Conservation (phyloP, 306 rosid species). For the Vachellia collinsii region DNA sequence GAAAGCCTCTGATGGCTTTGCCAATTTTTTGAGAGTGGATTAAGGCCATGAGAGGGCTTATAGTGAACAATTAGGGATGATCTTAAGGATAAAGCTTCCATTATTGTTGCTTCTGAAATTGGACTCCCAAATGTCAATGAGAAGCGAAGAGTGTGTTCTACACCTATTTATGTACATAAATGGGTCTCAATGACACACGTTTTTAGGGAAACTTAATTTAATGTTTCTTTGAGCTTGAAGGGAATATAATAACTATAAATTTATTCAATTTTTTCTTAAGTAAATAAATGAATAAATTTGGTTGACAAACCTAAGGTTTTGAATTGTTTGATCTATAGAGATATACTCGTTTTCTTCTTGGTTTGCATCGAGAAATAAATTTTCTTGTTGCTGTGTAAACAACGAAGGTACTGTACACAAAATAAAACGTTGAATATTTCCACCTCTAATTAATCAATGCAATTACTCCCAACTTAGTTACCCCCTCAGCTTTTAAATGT, state of each 20-base stretch:
- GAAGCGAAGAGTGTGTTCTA: neutral
- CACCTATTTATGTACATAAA: neutral
- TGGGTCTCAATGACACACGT: neutral
- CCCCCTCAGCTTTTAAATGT: too few relatives aligned
- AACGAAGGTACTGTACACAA: neutral
- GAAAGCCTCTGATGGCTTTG: neutral
- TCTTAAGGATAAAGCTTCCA: slow-evolving; percentile 37
- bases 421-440: neutral
- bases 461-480: neutral
- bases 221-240: neutral
- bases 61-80: slow-evolving; percentile 26
- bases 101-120: slow-evolving; percentile 22
- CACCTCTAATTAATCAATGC: neutral
- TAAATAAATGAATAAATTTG: neutral
- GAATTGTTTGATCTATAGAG: neutral
- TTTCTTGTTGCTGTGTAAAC: neutral
- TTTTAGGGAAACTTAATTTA: neutral
- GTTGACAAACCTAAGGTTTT: neutral
- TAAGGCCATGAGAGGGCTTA: slow-evolving; percentile 15
- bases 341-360: neutral
- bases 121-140: neutral
- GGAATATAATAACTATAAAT: neutral
- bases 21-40: slow-evolving; percentile 6
- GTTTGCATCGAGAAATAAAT: neutral
- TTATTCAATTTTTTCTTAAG: neutral